Percentiles rank a stretch among this genome's conserved stretches.
Evolutionary conservation across 768 basidiomycete genomes (phyloP).

Genomic region (Paxillus involutus): DNA sequence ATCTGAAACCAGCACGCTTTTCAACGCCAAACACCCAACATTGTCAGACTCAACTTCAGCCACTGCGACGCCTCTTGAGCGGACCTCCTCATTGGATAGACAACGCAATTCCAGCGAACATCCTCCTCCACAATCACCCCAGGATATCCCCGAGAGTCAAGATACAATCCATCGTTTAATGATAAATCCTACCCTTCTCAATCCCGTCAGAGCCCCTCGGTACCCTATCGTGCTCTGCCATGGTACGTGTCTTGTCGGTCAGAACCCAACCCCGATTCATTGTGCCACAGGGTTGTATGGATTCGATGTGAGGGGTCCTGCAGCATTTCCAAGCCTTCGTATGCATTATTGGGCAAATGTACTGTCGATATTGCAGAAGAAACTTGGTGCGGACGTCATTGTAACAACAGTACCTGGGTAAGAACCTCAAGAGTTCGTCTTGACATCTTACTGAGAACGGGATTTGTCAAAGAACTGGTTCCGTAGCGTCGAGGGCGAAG

Average conservation of each 20-base stretch:
- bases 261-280: neutral
- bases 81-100: neutral
- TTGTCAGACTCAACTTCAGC: neutral
- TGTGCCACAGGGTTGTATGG: constrained; percentile 77
- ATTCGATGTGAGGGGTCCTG: constrained; percentile 87
- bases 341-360: constrained; percentile 96
- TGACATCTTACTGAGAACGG: neutral
- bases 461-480: constrained; percentile 71
- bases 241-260: constrained; percentile 46
- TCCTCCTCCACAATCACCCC: constrained; percentile 14
- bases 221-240: constrained; percentile 96
- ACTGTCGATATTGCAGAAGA: constrained; percentile 73
- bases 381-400: constrained; percentile 90
- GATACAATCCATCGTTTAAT: constrained; percentile 73
- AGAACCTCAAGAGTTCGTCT: constrained; percentile 24
- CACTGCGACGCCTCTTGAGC: neutral
- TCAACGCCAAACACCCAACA: too few relatives aligned
- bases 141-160: constrained; percentile 19
- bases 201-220: constrained; percentile 78
- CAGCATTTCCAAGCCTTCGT: constrained; percentile 76
- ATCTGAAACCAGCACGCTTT: neutral
- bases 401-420: constrained; percentile 94
- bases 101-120: neutral
- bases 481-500: constrained; percentile 77
- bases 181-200: constrained; percentile 71